Conservation (phyloP, 1,139 yeast genomes). For the Saccharomyces hybrid region DNA sequence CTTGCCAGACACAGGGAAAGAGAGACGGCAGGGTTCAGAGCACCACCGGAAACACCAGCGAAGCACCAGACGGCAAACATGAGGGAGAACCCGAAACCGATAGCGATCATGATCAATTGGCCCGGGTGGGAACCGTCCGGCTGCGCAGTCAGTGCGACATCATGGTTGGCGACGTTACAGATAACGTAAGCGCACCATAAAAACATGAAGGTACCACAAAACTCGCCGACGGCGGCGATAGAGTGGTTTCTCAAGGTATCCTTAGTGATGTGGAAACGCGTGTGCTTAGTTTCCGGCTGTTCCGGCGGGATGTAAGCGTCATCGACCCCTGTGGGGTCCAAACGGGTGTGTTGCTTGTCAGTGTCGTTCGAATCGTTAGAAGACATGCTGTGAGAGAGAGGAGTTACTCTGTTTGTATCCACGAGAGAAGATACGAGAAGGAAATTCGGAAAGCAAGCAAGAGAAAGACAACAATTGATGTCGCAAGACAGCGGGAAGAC, state of each 20-base stretch:
- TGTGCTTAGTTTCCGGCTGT: neutral
- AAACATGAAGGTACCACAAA: slow-evolving; percentile 79
- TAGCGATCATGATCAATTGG: slow-evolving; percentile 67
- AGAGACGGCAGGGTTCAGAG: slow-evolving; percentile 85
- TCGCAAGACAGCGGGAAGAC: too few relatives aligned
- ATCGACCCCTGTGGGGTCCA: neutral
- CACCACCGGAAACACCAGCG: slow-evolving; percentile 81
- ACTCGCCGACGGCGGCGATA: slow-evolving; percentile 56
- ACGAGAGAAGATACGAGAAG: too few relatives aligned
- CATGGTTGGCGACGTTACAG: slow-evolving; percentile 79
- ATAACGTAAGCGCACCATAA: slow-evolving; percentile 75
- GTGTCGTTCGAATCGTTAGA: neutral
- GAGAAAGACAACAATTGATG: too few relatives aligned
- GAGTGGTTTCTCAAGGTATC: slow-evolving; percentile 44
- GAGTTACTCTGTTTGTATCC: too few relatives aligned
- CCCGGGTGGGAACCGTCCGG: slow-evolving; percentile 52
- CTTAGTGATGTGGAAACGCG: neutral
- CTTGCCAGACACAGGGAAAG: slow-evolving; percentile 60
- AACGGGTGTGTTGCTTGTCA: neutral
- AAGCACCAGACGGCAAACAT: slow-evolving; percentile 68
- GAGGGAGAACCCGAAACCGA: slow-evolving; percentile 84
- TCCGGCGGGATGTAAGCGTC: neutral
- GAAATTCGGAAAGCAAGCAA: too few relatives aligned
- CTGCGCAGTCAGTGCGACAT: slow-evolving; percentile 37
- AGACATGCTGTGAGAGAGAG: neutral